Percentiles rank a stretch among this genome's conserved stretches.
Evolutionary conservation across 2,329 filamentous ascomycete species (phyloP).

Genomic region (Beauveria sp.): DNA sequence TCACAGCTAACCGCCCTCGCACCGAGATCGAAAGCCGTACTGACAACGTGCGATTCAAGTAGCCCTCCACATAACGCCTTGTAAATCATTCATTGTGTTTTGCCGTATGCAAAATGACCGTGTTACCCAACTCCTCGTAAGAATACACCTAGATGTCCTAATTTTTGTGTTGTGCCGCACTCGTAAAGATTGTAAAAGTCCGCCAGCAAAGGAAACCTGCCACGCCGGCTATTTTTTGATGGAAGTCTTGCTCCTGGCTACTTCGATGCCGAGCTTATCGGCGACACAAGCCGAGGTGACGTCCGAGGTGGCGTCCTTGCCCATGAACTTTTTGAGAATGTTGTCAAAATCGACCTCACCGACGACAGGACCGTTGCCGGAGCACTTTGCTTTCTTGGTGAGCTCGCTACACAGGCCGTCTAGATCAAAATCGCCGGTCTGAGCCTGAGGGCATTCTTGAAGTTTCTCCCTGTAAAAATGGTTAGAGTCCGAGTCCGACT

Average conservation of each 20-base stretch:
- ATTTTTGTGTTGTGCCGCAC: not conserved
- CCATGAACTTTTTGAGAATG: conserved; percentile 60
- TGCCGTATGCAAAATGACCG: not conserved
- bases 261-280: conserved; percentile 54
- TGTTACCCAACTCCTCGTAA: conserved; percentile 9
- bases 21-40: no score
- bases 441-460: conserved; percentile 78
- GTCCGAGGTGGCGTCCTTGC: conserved; percentile 30
- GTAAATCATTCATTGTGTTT: not conserved
- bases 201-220: not conserved
- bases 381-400: conserved; percentile 92
- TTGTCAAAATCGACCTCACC: conserved; percentile 82
- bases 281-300: conserved; percentile 27
- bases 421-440: conserved; percentile 86
- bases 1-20: not conserved
- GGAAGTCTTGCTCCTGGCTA: conserved; percentile 17
- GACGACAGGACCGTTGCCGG: conserved; percentile 81
- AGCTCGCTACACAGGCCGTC: conserved; percentile 89
- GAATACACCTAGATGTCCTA: not conserved
- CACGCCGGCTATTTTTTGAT: not conserved
- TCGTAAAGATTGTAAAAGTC: not conserved
- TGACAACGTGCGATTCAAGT: not conserved
- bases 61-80: conserved; percentile 1
- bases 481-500: conserved; percentile 30
- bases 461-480: conserved; percentile 67